phyloP scores from a whole-genome alignment of 2,329 filamentous ascomycete species.

The Penicillium olsonii region DNA sequence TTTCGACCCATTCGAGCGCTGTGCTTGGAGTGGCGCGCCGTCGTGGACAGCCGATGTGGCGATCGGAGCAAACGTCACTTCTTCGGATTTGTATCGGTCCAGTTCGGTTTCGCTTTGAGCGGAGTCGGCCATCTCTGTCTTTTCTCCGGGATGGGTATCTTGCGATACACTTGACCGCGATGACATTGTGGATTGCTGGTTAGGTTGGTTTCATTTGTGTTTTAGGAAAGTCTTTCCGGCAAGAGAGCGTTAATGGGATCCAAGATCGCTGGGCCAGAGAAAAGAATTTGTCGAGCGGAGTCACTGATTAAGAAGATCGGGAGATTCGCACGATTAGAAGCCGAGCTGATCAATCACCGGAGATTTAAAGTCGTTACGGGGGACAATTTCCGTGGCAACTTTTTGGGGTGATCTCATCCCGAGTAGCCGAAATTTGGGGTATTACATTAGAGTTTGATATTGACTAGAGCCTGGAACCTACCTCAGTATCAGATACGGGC shows the following conservation, averaged over 20 bases:
- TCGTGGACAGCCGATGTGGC: conserved; percentile 15
- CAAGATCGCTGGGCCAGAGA: background rate
- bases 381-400: background rate
- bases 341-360: conserved; percentile 25
- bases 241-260: background rate
- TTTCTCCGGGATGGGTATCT: conserved; percentile 9
- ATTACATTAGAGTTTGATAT: background rate
- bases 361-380: background rate
- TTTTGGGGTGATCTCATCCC: conserved; percentile 6
- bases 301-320: background rate
- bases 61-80: conserved; percentile 25
- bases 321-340: background rate
- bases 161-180: conserved; percentile 1
- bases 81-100: conserved; percentile 13
- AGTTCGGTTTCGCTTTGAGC: conserved; percentile 10
- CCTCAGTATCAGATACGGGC: background rate
- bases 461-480: background rate
- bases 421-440: background rate
- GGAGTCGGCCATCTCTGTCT: conserved; percentile 6
- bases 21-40: conserved; percentile 18
- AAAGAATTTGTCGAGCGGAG: background rate
- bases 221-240: background rate
- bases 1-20: conserved; percentile 26
- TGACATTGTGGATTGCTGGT: background rate
- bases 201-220: background rate